Evolutionary conservation across 805 yeast species (phyloP).

Genomic region (Saccharomycopsis selenospora): DNA sequence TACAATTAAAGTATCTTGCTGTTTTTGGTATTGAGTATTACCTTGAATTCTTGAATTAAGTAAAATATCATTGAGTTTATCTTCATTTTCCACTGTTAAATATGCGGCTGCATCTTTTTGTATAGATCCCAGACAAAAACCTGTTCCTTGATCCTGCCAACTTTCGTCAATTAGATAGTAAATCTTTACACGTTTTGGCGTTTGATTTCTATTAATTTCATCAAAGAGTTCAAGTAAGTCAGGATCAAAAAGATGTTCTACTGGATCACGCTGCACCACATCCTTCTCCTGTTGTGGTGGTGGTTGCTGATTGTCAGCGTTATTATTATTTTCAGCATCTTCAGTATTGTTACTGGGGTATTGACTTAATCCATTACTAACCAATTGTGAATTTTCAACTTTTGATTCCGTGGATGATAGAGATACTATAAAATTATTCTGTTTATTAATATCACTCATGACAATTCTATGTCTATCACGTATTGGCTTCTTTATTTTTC

Average conservation of each 20-base stretch:
- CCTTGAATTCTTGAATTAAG: constrained; percentile 66
- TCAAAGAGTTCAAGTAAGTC: constrained; percentile 20
- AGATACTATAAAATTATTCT: no score
- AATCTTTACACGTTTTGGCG: constrained; percentile 83
- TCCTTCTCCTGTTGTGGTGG: constrained; percentile 11
- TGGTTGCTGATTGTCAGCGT: neutral
- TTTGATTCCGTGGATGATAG: no score
- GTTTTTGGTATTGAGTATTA: constrained; percentile 77
- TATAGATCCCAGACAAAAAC: constrained; percentile 73
- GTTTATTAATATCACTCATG: no score
- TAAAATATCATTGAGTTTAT: constrained; percentile 48
- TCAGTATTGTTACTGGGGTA: neutral
- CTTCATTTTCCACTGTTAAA: constrained; percentile 68
- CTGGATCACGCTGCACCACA: no score
- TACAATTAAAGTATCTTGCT: constrained; percentile 87
- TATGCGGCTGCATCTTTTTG: constrained; percentile 37
- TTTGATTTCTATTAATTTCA: constrained; percentile 18
- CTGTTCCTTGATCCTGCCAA: constrained; percentile 93
- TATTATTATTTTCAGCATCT: neutral
- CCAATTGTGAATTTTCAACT: no score
- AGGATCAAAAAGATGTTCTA: constrained; percentile 21
- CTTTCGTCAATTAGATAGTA: constrained; percentile 55
- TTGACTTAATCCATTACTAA: no score
- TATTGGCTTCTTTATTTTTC: no score
- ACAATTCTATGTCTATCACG: no score